phyloP scores from a whole-genome alignment of 805 yeast genomes.

The Danielozyma ontarioensis region DNA sequence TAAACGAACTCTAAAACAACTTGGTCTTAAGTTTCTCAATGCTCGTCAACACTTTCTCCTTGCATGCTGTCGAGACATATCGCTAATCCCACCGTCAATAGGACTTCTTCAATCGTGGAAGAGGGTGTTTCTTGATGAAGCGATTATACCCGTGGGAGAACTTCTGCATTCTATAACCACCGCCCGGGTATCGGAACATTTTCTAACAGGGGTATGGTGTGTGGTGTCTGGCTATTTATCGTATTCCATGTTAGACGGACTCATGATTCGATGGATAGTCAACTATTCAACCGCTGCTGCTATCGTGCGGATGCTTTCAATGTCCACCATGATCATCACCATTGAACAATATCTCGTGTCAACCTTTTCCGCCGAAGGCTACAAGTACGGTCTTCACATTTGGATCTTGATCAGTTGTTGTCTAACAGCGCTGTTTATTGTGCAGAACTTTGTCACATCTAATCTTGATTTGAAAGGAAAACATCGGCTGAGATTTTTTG shows the following conservation, averaged over 20 bases:
- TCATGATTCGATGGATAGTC: constrained; percentile 92
- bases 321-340: constrained; percentile 68
- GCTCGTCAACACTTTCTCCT: constrained; percentile 72
- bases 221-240: constrained; percentile 80
- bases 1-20: constrained; percentile 37
- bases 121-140: constrained; percentile 19
- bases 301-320: constrained; percentile 76
- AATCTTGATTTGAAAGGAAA: constrained; percentile 51
- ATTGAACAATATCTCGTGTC: constrained; percentile 64
- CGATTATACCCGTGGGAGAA: background rate
- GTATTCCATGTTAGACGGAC: constrained; percentile 78
- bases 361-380: constrained; percentile 61
- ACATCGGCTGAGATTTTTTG: constrained; percentile 61
- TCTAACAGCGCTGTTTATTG: constrained; percentile 71
- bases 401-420: constrained; percentile 91
- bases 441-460: constrained; percentile 85
- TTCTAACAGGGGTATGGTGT: constrained; percentile 90
- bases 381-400: constrained; percentile 72
- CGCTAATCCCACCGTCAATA: constrained; percentile 60
- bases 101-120: constrained; percentile 47
- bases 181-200: constrained; percentile 71
- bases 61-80: constrained; percentile 74
- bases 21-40: constrained; percentile 67
- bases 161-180: constrained; percentile 35
- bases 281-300: constrained; percentile 87